Evolutionary conservation across 2,329 filamentous ascomycete species (phyloP), one percentile per base, ranked within the genome.

Genomic region (Gnomoniopsis smithogilvyi): DNA sequence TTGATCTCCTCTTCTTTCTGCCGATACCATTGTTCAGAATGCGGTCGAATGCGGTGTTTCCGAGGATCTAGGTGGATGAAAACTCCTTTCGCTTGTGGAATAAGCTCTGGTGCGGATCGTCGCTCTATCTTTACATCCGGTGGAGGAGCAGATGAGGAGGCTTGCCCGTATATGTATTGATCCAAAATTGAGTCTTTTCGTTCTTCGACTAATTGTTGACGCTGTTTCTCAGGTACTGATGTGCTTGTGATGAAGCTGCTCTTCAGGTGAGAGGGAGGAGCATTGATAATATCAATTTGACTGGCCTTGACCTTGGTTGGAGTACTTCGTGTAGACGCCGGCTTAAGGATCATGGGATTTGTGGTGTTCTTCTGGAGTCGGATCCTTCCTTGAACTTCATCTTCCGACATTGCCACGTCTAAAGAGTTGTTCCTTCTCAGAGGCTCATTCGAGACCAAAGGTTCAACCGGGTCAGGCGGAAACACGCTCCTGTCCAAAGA

Each of bases 11-110:
- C 65, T 36, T 76, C 72, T 61, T 85, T 86, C 17, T 69, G 67
- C 15, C 65, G 67, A 52, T 77, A 70, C 81, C 82, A 85, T 19
- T 71, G 69, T 3, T 74, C 65, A 0, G 78, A 74, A 48, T 74
- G 74, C 2, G 70, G 70, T 48, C 77, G 74, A 1, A 73, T 74
- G 69, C 76, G 79, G 54, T 82, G 78, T 1, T 79, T 73, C 1
- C 76, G 76, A 0, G 82, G 83, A 66, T 87, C 79, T 2, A 83
- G 72, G 51, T 76, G 70, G 1, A 74, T 69, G 63, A 76, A 85
- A 6, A 74, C 62, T 73, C 30, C 71, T 67, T 30, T 71, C 65
- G 53, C 67, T 56, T 51, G 62, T 52, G 33, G 59, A 22, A 10
- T 34, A 46, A 11, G 59, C 49, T 4, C 48, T 56, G 49, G 53